Evolutionary conservation across 306 rosid species (phyloP).

Genomic region (Quercus parvula): DNA sequence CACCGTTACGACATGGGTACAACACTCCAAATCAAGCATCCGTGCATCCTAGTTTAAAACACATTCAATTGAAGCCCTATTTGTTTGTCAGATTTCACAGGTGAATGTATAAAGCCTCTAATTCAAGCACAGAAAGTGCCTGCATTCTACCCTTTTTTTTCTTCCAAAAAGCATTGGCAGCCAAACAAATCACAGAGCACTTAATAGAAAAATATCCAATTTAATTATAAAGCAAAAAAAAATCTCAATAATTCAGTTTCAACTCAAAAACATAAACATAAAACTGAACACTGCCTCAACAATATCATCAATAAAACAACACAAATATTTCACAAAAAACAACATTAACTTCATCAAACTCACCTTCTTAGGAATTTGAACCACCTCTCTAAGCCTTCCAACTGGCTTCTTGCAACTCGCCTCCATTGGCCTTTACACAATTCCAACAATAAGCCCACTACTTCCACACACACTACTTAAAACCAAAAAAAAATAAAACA

Average conservation of each 20-base stretch:
- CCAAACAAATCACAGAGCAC: not conserved
- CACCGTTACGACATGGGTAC: no score
- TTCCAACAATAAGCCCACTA: conserved; percentile 11
- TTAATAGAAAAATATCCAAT: not conserved
- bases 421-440: conserved; percentile 79
- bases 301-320: not conserved
- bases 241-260: not conserved
- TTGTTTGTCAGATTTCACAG: not conserved
- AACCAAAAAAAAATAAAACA: not conserved
- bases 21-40: no score
- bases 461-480: not conserved
- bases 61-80: not conserved
- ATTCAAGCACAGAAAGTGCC: not conserved
- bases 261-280: not conserved
- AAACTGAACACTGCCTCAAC: not conserved
- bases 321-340: not conserved
- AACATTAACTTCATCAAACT: conserved; percentile 3
- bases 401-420: conserved; percentile 83
- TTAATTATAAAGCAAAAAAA: not conserved
- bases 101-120: not conserved
- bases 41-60: no score
- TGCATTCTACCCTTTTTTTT: not conserved
- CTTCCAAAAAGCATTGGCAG: not conserved
- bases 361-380: conserved; percentile 83
- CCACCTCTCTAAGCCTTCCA: conserved; percentile 61